Base-by-base conservation (phyloP, 352 stramenopile species). In the Globisporangium carolinianum region DNA sequence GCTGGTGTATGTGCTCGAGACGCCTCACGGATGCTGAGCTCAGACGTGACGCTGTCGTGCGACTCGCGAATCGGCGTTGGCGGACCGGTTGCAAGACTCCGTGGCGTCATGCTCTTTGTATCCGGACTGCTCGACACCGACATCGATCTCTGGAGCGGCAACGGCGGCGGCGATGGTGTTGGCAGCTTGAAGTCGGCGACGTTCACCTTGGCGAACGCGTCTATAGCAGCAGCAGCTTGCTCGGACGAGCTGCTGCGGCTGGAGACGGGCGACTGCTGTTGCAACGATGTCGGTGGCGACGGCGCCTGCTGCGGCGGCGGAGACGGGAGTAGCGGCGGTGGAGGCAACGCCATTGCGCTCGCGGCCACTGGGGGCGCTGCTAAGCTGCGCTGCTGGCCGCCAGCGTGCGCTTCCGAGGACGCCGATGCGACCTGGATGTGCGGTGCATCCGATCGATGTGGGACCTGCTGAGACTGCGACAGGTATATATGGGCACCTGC, bases 191-290 rank as follows among this genome's bases (percentile, higher is more conserved):
- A 65, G 9, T 60, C 59, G 4, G 59, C n/a, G 24, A 32, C 24
- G 39, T 52, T 56, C 18, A 45, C 32, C 36, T 60, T 65, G 15
- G 47, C 47, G 37, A n/a, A 24, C 24, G 10, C 11, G 36, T 1
- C 37, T 42, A 32, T 32, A 32, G 24, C 24, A 32, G 24, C 24
- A 32, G 8, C 17, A 43, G 7, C 17, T 2, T 46, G 53, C 6
- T 65, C 59, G 0, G 32, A 46, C 37, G 53, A 57, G 14, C 53
- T 41, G 24, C 53, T 57, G 36, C 17, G 49, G 10, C 53, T 60
- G 37, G 59, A 65, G 4, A 56, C 47, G 6, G 59, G 53, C 1
- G 59, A 65, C 6, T 55, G 58, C 47, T 58, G 58, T 35, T 61
- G 55, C 17, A 15, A 47, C 51, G 54, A 7, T 47, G 55, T 18